Evolutionary conservation across 2,329 filamentous ascomycete species (phyloP), one percentile per base, ranked within the genome.

Genomic region (Diaporthe sp.): DNA sequence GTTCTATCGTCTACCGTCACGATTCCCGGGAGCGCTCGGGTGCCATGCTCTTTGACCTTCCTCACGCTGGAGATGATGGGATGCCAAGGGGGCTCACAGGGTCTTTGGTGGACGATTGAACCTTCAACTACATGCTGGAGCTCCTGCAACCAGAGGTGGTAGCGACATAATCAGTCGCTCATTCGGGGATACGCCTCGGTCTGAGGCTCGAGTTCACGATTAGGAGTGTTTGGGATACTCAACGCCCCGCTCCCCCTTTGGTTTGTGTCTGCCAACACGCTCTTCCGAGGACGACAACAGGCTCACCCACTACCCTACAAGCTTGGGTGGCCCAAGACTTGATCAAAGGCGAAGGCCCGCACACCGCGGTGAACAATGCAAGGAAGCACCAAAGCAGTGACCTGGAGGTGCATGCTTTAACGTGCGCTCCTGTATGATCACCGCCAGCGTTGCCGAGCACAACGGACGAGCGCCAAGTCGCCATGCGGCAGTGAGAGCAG

Each of bases 351-450:
- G 15, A 52, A 28, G n/a, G 22, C 13, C 25, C 22, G 22, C 8
- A 13, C 64, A 50, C 30, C 22, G 22, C 45, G n/a, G 13, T 33
- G 17, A 50, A 52, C 30, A 67, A 13, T 6, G 45, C 61, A 35
- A 52, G 30, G 30, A 52, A 52, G 64, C 64, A 25, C 45, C 13
- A 40, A 6, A 19, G 17, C 47, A 68, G 64, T 52, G 61, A 35
- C 33, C 40, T 52, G 15, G 30, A 54, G 64, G 15, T 68, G 47
- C 64, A 38, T 72, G 69, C 9, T 64, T 28, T 72, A 19, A 35
- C 40, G 45, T 72, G 57, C 58, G 47, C 64, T 61, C 69, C 57
- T 72, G 69, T 72, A 52, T 72, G 69, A 72, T 72, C 69, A 52
- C 33, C 69, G 19, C 22, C 69, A 72, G 40, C 54, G 30, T 50